Base-by-base conservation (phyloP, 805 yeast species). In the Saccharomycopsis oosterbeekiorum region DNA sequence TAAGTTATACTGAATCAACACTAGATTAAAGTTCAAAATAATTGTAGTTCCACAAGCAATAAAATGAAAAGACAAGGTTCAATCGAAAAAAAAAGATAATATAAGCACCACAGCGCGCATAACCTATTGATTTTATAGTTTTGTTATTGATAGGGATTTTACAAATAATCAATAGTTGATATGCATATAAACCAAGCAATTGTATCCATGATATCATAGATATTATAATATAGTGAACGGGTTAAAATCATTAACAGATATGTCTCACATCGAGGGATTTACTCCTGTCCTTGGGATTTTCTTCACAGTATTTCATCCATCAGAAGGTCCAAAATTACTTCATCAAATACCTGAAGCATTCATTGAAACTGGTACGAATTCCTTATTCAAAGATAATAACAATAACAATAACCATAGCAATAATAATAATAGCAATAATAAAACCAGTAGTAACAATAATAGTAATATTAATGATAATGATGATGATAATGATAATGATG, bases 261-360 rank as follows among this genome's bases (percentile, higher is more conserved):
- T 65, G 65, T 58, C 65, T 1, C 54, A 61, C 29, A 36, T 64
- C 15, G 61, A 69, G 71, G 97, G 96, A 21, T 91, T 92, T 69
- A 87, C 86, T 6, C 96, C 96, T n/a, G 90, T 94, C 17, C 78
- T 83, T 61, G 94, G 97, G 1, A 77, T 91, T 55, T 92, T 94
- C 71, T 94, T 89, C 71, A 84, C 97, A 0, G 89, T 89, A 0
- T 94, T 94, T 73, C 97, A 94, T 68, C 97, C 97, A 0, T 88
- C 94, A 0, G 96, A 91, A 68, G 99, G 99, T 1, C 86, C 98
- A 0, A 90, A 91, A 73, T 92, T 93, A 5, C 80, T 88, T 4
- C 88, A 88, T 68, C 97, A 94, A 70, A 96, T 90, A 0, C 99
- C 99, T 1, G 65, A 62, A 19, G 34, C 56, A n/a, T n/a, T 62